Conservation (phyloP, 495 filamentous ascomycete genomes). For the Lasiosphaeria miniovina region DNA sequence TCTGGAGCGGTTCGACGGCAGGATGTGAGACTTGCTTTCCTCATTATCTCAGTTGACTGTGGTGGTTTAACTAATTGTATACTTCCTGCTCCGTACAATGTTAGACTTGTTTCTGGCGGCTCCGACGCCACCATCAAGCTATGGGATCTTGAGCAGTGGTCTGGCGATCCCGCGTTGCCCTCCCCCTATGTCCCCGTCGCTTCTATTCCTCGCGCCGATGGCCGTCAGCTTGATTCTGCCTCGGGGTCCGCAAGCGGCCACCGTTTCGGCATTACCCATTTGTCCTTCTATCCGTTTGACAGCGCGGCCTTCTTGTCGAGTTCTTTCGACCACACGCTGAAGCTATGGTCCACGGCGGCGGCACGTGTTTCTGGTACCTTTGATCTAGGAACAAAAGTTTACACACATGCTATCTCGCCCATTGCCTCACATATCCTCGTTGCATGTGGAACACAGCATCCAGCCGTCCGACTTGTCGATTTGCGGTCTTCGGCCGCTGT, state of each 20-base stretch:
- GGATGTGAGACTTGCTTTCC: slow-evolving; percentile 53
- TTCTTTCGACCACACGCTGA: slow-evolving; percentile 80
- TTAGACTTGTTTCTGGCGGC: slow-evolving; percentile 76
- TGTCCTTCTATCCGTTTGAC: slow-evolving; percentile 89
- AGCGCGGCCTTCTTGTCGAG: slow-evolving; percentile 73
- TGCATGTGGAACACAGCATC: slow-evolving; percentile 79
- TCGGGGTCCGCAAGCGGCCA: slow-evolving; percentile 42
- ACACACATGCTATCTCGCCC: slow-evolving; percentile 72
- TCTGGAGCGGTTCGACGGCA: slow-evolving; percentile 73
- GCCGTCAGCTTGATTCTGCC: background rate
- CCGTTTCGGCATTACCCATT: slow-evolving; percentile 75
- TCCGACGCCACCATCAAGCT: slow-evolving; percentile 73
- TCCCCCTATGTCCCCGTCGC: slow-evolving; percentile 51
- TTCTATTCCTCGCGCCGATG: slow-evolving; percentile 25
- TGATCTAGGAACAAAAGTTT: slow-evolving; percentile 65
- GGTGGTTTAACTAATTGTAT: background rate
- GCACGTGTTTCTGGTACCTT: slow-evolving; percentile 63
- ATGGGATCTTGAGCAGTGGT: slow-evolving; percentile 72
- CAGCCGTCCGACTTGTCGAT: slow-evolving; percentile 76
- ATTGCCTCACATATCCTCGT: slow-evolving; percentile 70
- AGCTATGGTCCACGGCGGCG: slow-evolving; percentile 68
- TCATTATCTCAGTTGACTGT: too few species aligned
- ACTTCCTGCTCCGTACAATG: background rate
- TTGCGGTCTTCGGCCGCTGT: slow-evolving; percentile 71
- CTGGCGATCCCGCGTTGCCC: slow-evolving; percentile 27